Conservation (phyloP, 2,329 filamentous ascomycete species). For the Fusarium sp. region DNA sequence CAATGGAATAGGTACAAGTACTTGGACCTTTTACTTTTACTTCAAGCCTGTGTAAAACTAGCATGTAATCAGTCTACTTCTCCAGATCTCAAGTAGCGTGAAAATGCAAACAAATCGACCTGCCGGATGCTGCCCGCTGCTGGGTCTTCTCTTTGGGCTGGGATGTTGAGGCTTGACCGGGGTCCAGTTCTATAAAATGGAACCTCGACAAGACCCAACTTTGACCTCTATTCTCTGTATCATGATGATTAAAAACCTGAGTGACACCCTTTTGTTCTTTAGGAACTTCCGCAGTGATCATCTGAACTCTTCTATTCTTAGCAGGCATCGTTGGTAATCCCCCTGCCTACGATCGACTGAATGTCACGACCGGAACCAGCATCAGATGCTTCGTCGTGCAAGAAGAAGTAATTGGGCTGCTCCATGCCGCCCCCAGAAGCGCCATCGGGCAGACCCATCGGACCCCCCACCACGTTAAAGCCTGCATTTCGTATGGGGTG, state of each 20-base stretch:
- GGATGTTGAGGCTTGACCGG: conserved; percentile 20
- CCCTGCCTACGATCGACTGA: not conserved
- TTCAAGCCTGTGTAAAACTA: not conserved
- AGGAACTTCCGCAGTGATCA: not conserved
- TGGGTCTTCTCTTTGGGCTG: conserved; percentile 18
- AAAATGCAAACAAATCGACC: conserved; percentile 16
- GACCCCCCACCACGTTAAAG: conserved; percentile 24
- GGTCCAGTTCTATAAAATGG: conserved; percentile 16
- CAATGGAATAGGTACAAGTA: not conserved
- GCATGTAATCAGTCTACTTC: not conserved
- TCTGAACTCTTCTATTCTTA: not conserved
- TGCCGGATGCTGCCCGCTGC: conserved; percentile 4
- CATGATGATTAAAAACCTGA: not conserved
- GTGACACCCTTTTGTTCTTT: too few relatives aligned
- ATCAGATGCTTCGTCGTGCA: conserved; percentile 28
- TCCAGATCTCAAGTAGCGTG: conserved; percentile 9
- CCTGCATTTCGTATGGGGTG: conserved; percentile 39
- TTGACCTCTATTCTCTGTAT: not conserved
- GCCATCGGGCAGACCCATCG: conserved; percentile 28
- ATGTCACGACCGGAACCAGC: not conserved
- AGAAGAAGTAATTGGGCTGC: conserved; percentile 26
- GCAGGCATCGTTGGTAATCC: not conserved
- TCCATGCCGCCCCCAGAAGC: conserved; percentile 26
- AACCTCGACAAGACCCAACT: conserved; percentile 19
- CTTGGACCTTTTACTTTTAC: not conserved